Base-by-base conservation (phyloP, 495 filamentous ascomycete species). In the Hypoxylon trugodes region DNA sequence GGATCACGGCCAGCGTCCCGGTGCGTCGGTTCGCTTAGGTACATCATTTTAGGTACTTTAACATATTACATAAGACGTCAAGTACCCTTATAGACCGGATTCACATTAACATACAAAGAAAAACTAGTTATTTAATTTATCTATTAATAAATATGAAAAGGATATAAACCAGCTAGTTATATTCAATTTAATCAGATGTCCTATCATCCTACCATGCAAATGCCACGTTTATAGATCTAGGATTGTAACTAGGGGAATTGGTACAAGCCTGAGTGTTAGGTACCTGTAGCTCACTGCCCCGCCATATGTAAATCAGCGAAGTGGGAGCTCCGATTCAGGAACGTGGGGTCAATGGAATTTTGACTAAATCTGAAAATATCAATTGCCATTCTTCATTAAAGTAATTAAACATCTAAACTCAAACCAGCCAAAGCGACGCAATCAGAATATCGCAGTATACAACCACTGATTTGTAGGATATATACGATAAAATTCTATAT, bases 241-340 rank as follows among this genome's bases (percentile, higher is more conserved):
- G 26, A 33, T 30, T 18, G 41, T 50, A 15, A 49, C 25, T 65
- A 47, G 50, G 48, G 37, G 47, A 42, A 9, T 32, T 13, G 21
- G 33, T 52, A 51, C 19, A 13, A 25, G 37, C 52, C 26, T 43
- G 25, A 6, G 33, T 7, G 10, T 28, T 9, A 13, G 36, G 18
- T 16, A 4, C 10, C 33, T 6, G 9, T 35, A 21, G 13, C 21
- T 47, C 24, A 3, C 30, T 63, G 59, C 68, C 68, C 68, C 63
- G 46, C 68, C 59, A 65, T 56, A 26, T 36, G 43, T 46, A 52
- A 65, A 53, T 62, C 46, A 43, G 66, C 67, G 67, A 70, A 74
- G 70, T 57, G 49, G 38, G 40, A 58, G 58, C 70, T 77, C 76
- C 75, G 76, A 77, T 79, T 61, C 62, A 77, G 76, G 76, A 79